phyloP scores from a whole-genome alignment of 345 rosid genomes.

The Syzygium grande region DNA sequence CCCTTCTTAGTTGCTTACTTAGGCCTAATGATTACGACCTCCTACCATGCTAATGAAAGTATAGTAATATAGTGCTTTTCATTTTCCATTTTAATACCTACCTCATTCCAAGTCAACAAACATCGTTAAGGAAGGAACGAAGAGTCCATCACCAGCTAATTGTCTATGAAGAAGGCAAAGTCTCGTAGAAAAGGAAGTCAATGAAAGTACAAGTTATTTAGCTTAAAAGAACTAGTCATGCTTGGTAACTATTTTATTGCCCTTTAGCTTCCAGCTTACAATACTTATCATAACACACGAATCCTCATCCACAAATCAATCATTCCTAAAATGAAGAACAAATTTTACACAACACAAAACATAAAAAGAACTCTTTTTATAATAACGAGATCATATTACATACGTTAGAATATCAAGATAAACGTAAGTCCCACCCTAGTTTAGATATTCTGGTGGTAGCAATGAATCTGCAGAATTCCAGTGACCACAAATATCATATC shows the following conservation, averaged over 20 bases:
- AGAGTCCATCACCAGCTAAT: neutral
- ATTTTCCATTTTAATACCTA: neutral
- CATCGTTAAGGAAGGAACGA: neutral
- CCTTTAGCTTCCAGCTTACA: too few relatives aligned
- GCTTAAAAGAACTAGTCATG: neutral
- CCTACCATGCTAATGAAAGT: neutral
- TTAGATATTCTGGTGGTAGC: neutral
- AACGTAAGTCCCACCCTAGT: too few relatives aligned
- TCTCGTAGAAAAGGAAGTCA: neutral
- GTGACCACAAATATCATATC: neutral
- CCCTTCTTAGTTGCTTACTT: neutral
- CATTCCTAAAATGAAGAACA: too few relatives aligned
- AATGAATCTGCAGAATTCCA: neutral
- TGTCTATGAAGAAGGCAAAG: neutral
- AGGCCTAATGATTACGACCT: neutral
- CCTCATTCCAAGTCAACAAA: too few relatives aligned
- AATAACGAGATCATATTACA: too few relatives aligned
- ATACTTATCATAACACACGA: too few relatives aligned
- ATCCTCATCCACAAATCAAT: too few relatives aligned
- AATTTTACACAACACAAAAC: too few relatives aligned
- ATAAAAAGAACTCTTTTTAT: too few relatives aligned
- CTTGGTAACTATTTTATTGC: neutral
- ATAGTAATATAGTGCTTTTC: neutral
- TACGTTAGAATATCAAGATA: too few relatives aligned
- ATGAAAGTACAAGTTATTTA: neutral